Conservation (phyloP, 331 rosid species). For the Stylosanthes scabra region DNA sequence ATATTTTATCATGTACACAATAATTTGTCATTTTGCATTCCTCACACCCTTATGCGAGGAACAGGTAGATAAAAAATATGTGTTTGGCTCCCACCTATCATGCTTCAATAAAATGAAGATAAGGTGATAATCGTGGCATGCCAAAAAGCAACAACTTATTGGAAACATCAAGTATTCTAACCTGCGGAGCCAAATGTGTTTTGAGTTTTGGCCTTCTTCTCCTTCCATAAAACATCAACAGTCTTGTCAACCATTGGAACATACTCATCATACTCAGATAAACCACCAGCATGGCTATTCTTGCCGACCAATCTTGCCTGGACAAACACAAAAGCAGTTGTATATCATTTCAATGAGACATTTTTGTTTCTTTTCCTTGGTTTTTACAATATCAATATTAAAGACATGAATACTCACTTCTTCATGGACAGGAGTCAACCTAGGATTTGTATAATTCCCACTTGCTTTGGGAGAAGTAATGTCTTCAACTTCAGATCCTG, state of each 20-base stretch:
- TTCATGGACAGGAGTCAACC: constrained; percentile 85
- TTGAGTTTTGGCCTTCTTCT: constrained; percentile 45
- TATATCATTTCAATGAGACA: constrained; percentile 14
- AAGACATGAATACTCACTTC: constrained; percentile 61
- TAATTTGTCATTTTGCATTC: not conserved
- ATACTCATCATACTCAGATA: constrained; percentile 69
- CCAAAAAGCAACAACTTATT: constrained; percentile 21
- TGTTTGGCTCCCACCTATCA: not conserved
- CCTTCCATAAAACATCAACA: constrained; percentile 68
- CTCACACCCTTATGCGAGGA: not conserved
- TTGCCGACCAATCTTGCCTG: constrained; percentile 72
- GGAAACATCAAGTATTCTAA: constrained; percentile 41
- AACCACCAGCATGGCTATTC: constrained; percentile 40
- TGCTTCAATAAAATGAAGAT: constrained; percentile 9
- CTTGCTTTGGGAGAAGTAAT: constrained; percentile 76
- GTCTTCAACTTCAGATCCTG: constrained; percentile 95
- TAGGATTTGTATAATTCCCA: constrained; percentile 61
- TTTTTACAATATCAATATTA: constrained; percentile 30
- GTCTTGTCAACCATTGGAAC: constrained; percentile 94
- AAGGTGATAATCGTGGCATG: constrained; percentile 35
- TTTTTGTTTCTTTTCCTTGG: constrained; percentile 4
- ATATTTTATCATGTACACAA: constrained; percentile 7
- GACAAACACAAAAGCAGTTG: constrained; percentile 41
- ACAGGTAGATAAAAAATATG: not conserved
- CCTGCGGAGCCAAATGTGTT: constrained; percentile 55